Conservation (phyloP, 495 filamentous ascomycete genomes). For the Neurospora africana region DNA sequence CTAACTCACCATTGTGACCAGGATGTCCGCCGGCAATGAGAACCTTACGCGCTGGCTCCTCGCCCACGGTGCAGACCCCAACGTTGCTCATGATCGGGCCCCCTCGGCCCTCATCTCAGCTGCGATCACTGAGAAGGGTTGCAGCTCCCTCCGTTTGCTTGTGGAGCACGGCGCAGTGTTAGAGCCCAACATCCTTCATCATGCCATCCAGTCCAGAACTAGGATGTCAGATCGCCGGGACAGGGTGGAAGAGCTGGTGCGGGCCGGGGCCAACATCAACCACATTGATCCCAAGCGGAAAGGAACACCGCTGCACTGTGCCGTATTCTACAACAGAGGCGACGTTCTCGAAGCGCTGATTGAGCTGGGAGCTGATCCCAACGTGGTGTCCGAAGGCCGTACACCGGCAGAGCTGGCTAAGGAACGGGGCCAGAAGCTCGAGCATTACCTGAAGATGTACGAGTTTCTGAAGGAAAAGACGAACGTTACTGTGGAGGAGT, state of each 20-base stretch:
- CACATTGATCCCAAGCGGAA: not conserved
- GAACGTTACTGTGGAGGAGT: not conserved
- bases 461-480: not conserved
- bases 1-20: not conserved
- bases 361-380: not conserved
- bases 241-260: not conserved
- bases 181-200: not conserved
- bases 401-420: not conserved
- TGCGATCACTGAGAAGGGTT: fast-evolving
- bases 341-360: not conserved
- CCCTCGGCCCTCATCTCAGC: not conserved
- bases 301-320: not conserved
- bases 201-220: not conserved
- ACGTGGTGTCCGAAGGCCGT: not conserved
- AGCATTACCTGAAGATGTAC: not conserved
- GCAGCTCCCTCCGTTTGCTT: not conserved
- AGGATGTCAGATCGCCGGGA: not conserved
- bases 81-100: not conserved
- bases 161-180: not conserved
- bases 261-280: not conserved
- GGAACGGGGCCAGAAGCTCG: not conserved
- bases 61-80: not conserved
- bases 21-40: not conserved
- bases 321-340: not conserved
- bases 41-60: not conserved